A percentile compares a stretch with the other conserved stretches of the same genome.
Evolutionary conservation across 2,329 filamentous ascomycete genomes (phyloP).

Genomic region (Diplodia sapinea): DNA sequence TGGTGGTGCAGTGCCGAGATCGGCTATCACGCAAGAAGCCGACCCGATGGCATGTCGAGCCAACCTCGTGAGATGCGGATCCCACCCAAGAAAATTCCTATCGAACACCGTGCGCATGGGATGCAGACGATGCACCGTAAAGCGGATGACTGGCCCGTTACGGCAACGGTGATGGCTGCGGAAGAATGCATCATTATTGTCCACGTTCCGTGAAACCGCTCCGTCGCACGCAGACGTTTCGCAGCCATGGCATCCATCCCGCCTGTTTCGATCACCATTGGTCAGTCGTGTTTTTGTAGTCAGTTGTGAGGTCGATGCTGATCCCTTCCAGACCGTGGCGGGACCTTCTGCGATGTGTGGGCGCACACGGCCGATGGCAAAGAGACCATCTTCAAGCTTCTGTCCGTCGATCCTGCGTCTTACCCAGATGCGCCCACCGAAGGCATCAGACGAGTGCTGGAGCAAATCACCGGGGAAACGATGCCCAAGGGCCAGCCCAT

Average conservation of each 20-base stretch:
- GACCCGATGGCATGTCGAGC: constrained; percentile 11
- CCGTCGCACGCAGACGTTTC: neutral
- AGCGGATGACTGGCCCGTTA: neutral
- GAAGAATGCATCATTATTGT: neutral
- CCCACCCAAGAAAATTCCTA: constrained; percentile 6
- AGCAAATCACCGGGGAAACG: constrained; percentile 31
- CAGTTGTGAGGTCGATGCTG: neutral
- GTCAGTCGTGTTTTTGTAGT: neutral
- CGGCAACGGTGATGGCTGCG: neutral
- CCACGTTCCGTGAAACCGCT: neutral
- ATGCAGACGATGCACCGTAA: neutral
- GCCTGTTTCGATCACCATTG: constrained; percentile 29
- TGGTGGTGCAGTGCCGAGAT: neutral
- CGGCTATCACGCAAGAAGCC: constrained; percentile 27
- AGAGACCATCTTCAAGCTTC: constrained; percentile 40
- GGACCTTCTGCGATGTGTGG: constrained; percentile 30
- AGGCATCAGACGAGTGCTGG: constrained; percentile 42
- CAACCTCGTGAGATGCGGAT: constrained; percentile 1
- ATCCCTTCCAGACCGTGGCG: constrained; percentile 20
- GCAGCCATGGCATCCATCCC: constrained; percentile 2
- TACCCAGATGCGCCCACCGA: constrained; percentile 44
- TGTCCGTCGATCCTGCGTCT: constrained; percentile 41
- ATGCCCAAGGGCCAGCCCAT: constrained; percentile 38
- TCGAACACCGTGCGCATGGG: constrained; percentile 5
- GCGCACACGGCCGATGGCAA: constrained; percentile 18